A percentile compares a stretch with the other conserved stretches of the same genome.
These are phyloP conservation scores for Verbascum thapsus DNA, from an alignment of 257 asterid genomes.

Conservation along the genomic window DNA sequence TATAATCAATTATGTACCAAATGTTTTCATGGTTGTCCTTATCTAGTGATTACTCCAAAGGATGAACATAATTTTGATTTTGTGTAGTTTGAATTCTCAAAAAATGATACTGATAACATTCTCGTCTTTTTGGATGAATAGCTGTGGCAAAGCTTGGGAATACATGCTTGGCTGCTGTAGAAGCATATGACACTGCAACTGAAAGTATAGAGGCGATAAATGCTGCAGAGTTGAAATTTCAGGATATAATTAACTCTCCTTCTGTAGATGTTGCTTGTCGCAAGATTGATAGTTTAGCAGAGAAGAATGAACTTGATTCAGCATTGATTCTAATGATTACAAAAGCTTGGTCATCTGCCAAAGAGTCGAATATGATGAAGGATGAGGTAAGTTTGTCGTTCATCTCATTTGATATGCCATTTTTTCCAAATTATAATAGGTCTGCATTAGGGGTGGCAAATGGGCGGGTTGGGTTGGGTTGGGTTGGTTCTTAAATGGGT, in stretches of 20 bases:
- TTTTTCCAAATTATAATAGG: background rate
- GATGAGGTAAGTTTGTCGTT: conserved; percentile 60
- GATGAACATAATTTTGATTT: background rate
- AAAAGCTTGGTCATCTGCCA: conserved; percentile 98
- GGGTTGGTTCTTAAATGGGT: too few relatives aligned
- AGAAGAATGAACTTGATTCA: conserved; percentile 82
- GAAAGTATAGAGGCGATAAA: conserved; percentile 73
- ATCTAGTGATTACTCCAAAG: background rate
- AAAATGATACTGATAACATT: conserved; percentile 20
- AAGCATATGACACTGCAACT: conserved; percentile 74
- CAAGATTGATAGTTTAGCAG: conserved; percentile 88
- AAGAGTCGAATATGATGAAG: conserved; percentile 81
- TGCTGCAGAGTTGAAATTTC: conserved; percentile 84
- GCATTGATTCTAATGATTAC: conserved; percentile 83
- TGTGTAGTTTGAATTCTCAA: conserved; percentile 6
- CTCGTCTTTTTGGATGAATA: conserved; percentile 36
- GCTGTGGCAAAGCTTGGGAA: conserved; percentile 78
- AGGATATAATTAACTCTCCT: conserved; percentile 88
- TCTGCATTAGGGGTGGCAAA: too few relatives aligned
- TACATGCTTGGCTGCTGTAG: conserved; percentile 76
- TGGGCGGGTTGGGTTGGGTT: too few relatives aligned
- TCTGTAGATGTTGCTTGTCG: conserved; percentile 83
- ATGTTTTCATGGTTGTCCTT: background rate
- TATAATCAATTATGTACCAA: too few relatives aligned
- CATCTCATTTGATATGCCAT: conserved; percentile 10